Evolutionary conservation across 2,329 filamentous ascomycete genomes (phyloP).

Genomic region (Biscogniauxia mediterranea): DNA sequence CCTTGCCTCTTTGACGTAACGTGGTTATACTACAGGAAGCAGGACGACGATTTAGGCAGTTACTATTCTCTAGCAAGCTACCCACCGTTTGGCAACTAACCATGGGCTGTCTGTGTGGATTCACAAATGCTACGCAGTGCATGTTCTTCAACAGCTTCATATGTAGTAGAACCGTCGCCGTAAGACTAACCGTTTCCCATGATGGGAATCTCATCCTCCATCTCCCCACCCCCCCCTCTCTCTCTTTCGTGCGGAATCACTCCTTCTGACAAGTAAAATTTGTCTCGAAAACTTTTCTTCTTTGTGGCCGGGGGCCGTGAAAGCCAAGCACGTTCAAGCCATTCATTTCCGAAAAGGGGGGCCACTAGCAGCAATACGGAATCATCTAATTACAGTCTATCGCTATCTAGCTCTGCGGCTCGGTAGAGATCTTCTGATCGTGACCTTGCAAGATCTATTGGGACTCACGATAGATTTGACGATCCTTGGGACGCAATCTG

Average conservation of each 20-base stretch:
- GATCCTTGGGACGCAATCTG: neutral
- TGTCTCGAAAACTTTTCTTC: neutral
- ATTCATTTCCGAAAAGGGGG: neutral
- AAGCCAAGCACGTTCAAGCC: neutral
- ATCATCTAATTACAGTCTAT: neutral
- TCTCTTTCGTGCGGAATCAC: neutral
- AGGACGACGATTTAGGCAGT: neutral
- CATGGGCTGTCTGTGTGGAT: neutral
- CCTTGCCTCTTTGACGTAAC: neutral
- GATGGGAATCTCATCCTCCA: too few relatives aligned
- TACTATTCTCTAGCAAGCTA: neutral
- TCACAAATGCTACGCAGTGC: neutral
- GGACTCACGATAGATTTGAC: neutral
- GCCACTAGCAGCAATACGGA: neutral
- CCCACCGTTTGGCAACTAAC: neutral
- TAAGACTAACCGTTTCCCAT: neutral
- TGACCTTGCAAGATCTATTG: neutral
- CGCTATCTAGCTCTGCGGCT: neutral
- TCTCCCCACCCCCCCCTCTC: too few relatives aligned
- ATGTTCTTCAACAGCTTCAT: neutral
- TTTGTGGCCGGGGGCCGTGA: neutral
- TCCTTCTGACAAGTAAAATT: neutral
- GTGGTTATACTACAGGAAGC: constrained; percentile 1
- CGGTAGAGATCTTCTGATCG: neutral
- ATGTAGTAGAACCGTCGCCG: neutral